phyloP scores from a whole-genome alignment of 129 eudicot species.

The Escallonia rubra region DNA sequence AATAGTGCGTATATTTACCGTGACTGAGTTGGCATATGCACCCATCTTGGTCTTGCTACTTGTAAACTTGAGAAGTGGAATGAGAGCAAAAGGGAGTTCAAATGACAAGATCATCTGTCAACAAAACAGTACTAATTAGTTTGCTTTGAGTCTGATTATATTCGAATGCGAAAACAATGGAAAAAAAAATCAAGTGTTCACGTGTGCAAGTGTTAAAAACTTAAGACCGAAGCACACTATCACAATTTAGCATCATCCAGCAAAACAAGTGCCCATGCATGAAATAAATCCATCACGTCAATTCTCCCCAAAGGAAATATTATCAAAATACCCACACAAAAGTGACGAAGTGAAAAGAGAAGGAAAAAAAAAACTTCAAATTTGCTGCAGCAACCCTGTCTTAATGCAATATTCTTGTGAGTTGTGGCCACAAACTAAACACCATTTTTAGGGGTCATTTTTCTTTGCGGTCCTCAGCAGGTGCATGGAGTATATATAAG shows the following conservation, averaged over 20 bases:
- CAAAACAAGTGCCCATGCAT: not conserved
- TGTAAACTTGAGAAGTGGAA: constrained; percentile 97
- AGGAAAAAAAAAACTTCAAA: too few relatives aligned
- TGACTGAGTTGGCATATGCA: constrained; percentile 63
- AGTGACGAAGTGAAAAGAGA: too few relatives aligned
- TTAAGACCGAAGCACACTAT: not conserved
- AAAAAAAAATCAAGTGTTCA: not conserved
- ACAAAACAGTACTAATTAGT: constrained; percentile 10
- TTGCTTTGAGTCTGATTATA: too few relatives aligned
- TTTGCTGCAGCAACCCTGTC: too few relatives aligned
- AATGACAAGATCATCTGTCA: constrained; percentile 95
- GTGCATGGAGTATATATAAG: too few relatives aligned
- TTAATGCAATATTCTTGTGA: too few relatives aligned
- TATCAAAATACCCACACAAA: too few relatives aligned
- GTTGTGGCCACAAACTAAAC: too few relatives aligned
- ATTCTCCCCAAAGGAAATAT: too few relatives aligned
- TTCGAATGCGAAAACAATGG: not conserved
- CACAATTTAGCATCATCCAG: not conserved
- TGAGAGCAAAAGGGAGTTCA: constrained; percentile 96
- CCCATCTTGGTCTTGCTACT: constrained; percentile 98
- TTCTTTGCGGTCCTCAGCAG: too few relatives aligned
- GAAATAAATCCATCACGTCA: not conserved
- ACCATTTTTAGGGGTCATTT: too few relatives aligned
- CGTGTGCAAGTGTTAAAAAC: not conserved
- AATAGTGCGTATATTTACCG: constrained; percentile 25